Percentiles rank a stretch among this genome's conserved stretches.
Conservation (phyloP, 2,329 filamentous ascomycete species). For the Aspergillus quadrilineatus region DNA sequence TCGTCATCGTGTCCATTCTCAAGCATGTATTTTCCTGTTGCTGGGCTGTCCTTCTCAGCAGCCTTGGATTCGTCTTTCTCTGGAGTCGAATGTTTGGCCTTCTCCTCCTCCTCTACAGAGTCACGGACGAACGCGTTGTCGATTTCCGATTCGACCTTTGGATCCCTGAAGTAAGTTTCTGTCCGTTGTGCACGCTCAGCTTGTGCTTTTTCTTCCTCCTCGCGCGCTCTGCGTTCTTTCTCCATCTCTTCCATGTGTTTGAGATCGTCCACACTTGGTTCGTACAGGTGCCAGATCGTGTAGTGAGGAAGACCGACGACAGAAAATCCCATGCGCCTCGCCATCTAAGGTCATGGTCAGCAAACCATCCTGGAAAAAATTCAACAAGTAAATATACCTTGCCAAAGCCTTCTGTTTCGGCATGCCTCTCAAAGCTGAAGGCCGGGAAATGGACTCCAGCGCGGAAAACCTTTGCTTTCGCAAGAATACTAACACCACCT, state of each 20-base stretch:
- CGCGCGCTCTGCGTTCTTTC: constrained; percentile 73
- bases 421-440: constrained; percentile 98
- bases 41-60: constrained; percentile 20
- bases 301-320: constrained; percentile 96
- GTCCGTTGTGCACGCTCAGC: constrained; percentile 73
- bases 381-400: constrained; percentile 62
- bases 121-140: constrained; percentile 79
- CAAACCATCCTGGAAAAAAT: neutral
- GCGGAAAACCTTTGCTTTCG: constrained; percentile 93
- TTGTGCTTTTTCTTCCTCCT: constrained; percentile 75
- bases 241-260: constrained; percentile 99
- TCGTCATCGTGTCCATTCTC: constrained; percentile 3
- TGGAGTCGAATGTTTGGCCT: constrained; percentile 4
- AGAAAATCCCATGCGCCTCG: constrained; percentile 90
- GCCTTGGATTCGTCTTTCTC: constrained; percentile 20
- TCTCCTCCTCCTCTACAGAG: constrained; percentile 56
- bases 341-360: constrained; percentile 66
- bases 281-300: constrained; percentile 99
- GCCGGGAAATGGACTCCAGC: constrained; percentile 95
- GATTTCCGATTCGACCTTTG: constrained; percentile 80
- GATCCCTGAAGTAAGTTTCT: constrained; percentile 75
- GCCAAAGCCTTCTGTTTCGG: constrained; percentile 96
- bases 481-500: constrained; percentile 93
- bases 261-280: constrained; percentile 96
- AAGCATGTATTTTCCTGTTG: constrained; percentile 2